Evolutionary conservation across 306 rosid genomes (phyloP).

Genomic region (Sindora glabra): DNA sequence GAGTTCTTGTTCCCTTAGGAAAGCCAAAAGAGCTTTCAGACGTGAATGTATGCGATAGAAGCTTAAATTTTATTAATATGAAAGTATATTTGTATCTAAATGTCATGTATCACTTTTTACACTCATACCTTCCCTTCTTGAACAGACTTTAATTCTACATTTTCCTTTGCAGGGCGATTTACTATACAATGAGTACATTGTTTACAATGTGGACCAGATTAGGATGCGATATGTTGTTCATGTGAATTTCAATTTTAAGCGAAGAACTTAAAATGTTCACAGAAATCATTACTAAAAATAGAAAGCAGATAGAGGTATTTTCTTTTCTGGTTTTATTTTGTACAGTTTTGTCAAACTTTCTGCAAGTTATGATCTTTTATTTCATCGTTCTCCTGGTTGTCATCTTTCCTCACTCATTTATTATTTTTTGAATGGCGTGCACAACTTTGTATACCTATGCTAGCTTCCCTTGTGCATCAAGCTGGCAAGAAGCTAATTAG

Average conservation of each 20-base stretch:
- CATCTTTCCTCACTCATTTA: too few species aligned
- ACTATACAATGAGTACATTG: conserved; percentile 82
- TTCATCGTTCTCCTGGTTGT: too few species aligned
- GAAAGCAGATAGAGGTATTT: too few species aligned
- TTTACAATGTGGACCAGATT: conserved; percentile 79
- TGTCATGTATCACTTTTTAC: not conserved
- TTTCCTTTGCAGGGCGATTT: conserved; percentile 52
- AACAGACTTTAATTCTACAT: not conserved
- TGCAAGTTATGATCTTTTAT: not conserved
- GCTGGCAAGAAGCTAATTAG: too few species aligned
- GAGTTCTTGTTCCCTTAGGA: conserved; percentile 66
- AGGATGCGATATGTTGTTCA: conserved; percentile 79
- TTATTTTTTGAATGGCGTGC: too few species aligned
- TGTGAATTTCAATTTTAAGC: conserved; percentile 58
- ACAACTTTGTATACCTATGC: too few species aligned
- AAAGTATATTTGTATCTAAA: not conserved
- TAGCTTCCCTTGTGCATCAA: too few species aligned
- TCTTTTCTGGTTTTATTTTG: too few species aligned
- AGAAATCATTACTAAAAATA: too few species aligned
- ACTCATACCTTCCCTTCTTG: not conserved
- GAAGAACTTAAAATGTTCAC: not conserved
- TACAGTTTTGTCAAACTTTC: not conserved
- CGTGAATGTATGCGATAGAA: conserved; percentile 29
- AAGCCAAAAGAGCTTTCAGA: conserved; percentile 31
- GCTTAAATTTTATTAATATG: not conserved